Percentiles rank a stretch among this genome's conserved stretches.
Conservation (phyloP, 2,329 filamentous ascomycete species). For the Trichoderma hamatum region DNA sequence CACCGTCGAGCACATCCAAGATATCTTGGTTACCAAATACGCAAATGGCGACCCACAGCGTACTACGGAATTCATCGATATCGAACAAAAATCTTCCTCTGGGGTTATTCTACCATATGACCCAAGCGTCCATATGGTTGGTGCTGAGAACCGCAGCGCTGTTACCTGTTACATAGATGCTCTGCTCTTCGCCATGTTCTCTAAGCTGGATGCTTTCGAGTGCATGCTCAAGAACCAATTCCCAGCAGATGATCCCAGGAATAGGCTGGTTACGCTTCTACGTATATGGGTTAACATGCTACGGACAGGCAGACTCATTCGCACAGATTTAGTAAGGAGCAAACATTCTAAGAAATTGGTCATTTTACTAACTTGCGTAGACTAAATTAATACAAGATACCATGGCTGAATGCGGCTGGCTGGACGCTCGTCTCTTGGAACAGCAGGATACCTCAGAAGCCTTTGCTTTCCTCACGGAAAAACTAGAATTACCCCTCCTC, state of each 20-base stretch:
- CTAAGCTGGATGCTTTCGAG: conserved; percentile 85
- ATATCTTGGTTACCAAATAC: conserved; percentile 62
- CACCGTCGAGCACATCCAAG: conserved; percentile 59
- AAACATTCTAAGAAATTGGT: background rate
- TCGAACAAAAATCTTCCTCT: conserved; percentile 80
- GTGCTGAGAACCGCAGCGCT: conserved; percentile 80
- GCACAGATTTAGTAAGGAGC: conserved; percentile 72
- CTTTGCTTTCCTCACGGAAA: conserved; percentile 92
- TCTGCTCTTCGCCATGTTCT: conserved; percentile 94
- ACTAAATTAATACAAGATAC: conserved; percentile 82
- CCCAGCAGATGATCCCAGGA: conserved; percentile 65
- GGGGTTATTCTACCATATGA: conserved; percentile 78
- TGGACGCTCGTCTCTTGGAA: conserved; percentile 71
- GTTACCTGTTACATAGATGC: conserved; percentile 97
- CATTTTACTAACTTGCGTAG: conserved; percentile 47
- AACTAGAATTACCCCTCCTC: conserved; percentile 81
- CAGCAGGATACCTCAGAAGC: conserved; percentile 97
- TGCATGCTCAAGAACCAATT: conserved; percentile 84
- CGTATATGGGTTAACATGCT: conserved; percentile 94
- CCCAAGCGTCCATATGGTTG: conserved; percentile 71
- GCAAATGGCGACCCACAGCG: conserved; percentile 71
- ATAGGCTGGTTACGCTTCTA: conserved; percentile 74
- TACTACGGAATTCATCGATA: conserved; percentile 73
- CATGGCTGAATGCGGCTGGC: conserved; percentile 84
- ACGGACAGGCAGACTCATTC: conserved; percentile 81